These are phyloP conservation scores for Fennellomyces sp. DNA, from an alignment of 371 early-diverging fungal genomes.

Conservation along the genomic window DNA sequence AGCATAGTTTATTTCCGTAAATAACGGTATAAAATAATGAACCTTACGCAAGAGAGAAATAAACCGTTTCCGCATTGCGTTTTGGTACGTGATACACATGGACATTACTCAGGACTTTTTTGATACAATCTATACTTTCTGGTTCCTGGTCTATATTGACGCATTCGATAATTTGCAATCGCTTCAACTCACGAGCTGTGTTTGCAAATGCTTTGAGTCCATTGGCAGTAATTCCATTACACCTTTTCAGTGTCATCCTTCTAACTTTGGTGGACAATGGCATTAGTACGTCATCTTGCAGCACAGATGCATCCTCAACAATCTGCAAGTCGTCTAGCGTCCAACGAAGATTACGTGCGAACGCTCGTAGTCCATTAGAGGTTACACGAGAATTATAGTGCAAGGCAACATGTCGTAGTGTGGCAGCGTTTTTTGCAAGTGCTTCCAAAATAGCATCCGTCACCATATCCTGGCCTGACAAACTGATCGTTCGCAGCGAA, in stretches of 20 bases:
- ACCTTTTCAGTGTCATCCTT: neutral
- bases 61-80: neutral
- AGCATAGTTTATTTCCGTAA: no score
- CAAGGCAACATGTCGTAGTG: neutral
- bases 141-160: neutral
- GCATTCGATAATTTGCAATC: neutral
- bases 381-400: neutral
- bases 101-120: neutral
- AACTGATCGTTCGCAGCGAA: neutral
- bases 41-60: neutral
- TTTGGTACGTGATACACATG: neutral
- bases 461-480: neutral
- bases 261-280: neutral
- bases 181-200: neutral
- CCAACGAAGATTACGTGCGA: neutral
- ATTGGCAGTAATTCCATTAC: neutral
- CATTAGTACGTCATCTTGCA: neutral
- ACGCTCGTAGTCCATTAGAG: neutral
- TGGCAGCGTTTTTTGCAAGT: neutral
- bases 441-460: neutral
- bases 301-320: neutral
- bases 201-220: neutral
- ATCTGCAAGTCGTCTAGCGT: neutral
- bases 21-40: neutral
- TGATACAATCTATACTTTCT: neutral